Conservation (phyloP, 2,329 filamentous ascomycete species). For the Pseudocercospora musae region DNA sequence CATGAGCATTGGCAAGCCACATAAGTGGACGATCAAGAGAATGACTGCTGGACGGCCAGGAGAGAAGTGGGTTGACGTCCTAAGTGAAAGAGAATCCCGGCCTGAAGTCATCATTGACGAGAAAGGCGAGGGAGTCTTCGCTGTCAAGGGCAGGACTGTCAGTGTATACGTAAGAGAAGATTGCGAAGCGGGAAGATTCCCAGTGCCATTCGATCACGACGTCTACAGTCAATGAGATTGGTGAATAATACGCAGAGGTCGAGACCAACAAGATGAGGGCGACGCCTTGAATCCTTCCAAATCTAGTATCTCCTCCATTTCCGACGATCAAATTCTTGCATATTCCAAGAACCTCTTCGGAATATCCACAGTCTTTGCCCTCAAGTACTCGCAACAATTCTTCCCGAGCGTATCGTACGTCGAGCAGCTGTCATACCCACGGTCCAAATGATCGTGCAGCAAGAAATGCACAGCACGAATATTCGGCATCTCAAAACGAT, state of each 20-base stretch:
- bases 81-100: slow-evolving; percentile 49
- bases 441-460: slow-evolving; percentile 47
- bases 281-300: neutral
- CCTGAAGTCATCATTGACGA: slow-evolving; percentile 57
- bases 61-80: slow-evolving; percentile 62
- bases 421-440: slow-evolving; percentile 43
- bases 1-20: slow-evolving; percentile 29
- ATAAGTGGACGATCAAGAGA: slow-evolving; percentile 41
- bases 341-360: slow-evolving; percentile 45
- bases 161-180: slow-evolving; percentile 60
- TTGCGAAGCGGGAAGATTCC: slow-evolving; percentile 50
- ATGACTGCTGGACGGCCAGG: slow-evolving; percentile 62
- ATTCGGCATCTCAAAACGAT: slow-evolving; percentile 11
- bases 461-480: slow-evolving; percentile 25
- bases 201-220: slow-evolving; percentile 15
- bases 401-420: slow-evolving; percentile 49
- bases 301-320: neutral
- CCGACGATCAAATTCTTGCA: slow-evolving; percentile 30
- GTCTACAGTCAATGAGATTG: slow-evolving; percentile 16
- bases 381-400: slow-evolving; percentile 46
- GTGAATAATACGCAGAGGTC: neutral
- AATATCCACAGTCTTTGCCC: slow-evolving; percentile 46
- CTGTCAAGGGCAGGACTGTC: slow-evolving; percentile 53
- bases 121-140: slow-evolving; percentile 59
- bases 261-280: neutral